A percentile compares a stretch with the other conserved stretches of the same genome.
Evolutionary conservation across 2,329 filamentous ascomycete species (phyloP).

Genomic region (Hyphodiscus sp.): DNA sequence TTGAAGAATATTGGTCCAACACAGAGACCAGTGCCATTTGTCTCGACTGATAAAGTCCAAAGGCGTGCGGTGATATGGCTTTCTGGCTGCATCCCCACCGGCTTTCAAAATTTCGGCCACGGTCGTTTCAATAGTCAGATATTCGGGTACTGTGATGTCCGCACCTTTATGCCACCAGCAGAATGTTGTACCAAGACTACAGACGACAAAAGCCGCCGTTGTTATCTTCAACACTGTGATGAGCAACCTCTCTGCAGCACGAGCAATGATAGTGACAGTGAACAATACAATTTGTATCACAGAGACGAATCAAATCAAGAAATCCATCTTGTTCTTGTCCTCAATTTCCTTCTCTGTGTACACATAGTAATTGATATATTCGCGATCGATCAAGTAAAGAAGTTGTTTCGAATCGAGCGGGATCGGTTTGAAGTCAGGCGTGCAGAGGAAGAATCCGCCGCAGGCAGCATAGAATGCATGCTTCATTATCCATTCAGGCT

Average conservation of each 20-base stretch:
- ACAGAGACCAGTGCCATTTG: conserved; percentile 12
- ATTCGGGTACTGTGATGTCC: conserved; percentile 11
- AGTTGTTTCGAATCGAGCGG: conserved; percentile 34
- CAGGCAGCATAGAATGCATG: conserved; percentile 38
- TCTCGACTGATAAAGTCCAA: conserved; percentile 28
- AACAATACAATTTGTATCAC: conserved; percentile 24
- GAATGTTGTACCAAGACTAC: conserved; percentile 9
- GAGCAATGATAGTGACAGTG: conserved; percentile 10
- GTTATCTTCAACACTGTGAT: conserved; percentile 22
- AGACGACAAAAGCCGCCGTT: conserved; percentile 19
- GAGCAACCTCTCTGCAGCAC: conserved; percentile 8
- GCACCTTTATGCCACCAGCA: conserved; percentile 21
- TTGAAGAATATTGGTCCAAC: conserved; percentile 16
- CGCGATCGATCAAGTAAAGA: conserved; percentile 26
- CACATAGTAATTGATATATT: conserved; percentile 26
- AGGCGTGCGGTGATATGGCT: conserved; percentile 29
- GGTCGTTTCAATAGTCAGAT: conserved; percentile 5
- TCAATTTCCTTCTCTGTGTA: conserved; percentile 23
- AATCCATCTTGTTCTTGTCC: conserved; percentile 30
- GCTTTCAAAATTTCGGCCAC: conserved; percentile 16
- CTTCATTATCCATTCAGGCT: conserved; percentile 34
- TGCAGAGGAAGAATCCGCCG: conserved; percentile 34
- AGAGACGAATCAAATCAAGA: conserved; percentile 22
- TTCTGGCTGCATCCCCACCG: conserved; percentile 3
- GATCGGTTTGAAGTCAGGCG: conserved; percentile 29